Evolutionary conservation across 148 eudicot genomes (phyloP).

Genomic region (Heliamphora exappendiculata): DNA sequence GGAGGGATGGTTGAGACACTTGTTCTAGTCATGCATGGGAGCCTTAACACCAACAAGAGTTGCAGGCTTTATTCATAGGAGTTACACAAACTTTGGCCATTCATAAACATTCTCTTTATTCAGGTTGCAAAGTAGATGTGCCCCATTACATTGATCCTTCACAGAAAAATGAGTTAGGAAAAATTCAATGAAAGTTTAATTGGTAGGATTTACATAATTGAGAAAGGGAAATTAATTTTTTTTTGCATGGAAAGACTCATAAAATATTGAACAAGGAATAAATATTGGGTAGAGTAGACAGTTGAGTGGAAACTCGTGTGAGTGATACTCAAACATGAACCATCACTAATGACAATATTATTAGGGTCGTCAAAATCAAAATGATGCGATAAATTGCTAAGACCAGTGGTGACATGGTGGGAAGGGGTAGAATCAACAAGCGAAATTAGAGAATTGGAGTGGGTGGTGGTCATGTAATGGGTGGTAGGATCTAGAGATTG

Average conservation of each 20-base stretch:
- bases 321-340: not conserved
- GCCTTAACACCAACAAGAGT: not conserved
- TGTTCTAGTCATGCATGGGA: not conserved
- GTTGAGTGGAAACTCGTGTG: not conserved
- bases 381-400: not conserved
- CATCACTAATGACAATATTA: not conserved
- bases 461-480: not conserved
- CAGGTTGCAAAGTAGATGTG: not conserved
- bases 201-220: not conserved
- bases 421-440: not conserved
- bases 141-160: not conserved
- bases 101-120: not conserved
- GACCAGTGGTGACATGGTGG: not conserved
- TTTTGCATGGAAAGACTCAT: not conserved
- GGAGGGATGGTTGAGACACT: not conserved
- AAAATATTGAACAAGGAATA: not conserved
- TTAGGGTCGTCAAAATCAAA: not conserved
- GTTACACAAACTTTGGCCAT: not conserved
- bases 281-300: not conserved
- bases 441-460: not conserved
- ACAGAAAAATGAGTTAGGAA: not conserved
- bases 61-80: not conserved
- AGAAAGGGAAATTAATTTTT: not conserved
- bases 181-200: not conserved
- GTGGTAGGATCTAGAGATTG: not conserved